Percentiles rank a stretch among this genome's conserved stretches.
Evolutionary conservation across 1,284 basidiomycete genomes (phyloP).

Genomic region (Ustilago crameri): DNA sequence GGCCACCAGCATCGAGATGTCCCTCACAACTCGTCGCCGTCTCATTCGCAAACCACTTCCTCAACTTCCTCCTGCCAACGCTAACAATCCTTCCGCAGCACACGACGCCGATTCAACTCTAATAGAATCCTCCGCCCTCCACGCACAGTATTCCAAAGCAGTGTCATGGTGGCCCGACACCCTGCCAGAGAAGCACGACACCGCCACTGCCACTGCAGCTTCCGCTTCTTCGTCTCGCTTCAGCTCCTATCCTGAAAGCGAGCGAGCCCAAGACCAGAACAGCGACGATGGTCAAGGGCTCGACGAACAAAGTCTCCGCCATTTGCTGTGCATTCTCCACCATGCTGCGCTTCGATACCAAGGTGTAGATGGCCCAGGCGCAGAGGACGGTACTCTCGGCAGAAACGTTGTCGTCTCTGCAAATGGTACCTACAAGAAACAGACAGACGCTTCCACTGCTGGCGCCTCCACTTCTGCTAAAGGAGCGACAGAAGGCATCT

Average conservation of each 20-base stretch:
- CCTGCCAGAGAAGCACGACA: slow-evolving; percentile 21
- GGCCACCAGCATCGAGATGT: slow-evolving; percentile 52
- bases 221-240: background rate
- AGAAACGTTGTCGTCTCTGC: slow-evolving; percentile 25
- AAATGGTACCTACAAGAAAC: slow-evolving; percentile 40
- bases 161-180: slow-evolving; percentile 51
- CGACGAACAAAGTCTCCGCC: slow-evolving; percentile 42
- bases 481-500: slow-evolving; percentile 3
- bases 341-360: slow-evolving; percentile 37
- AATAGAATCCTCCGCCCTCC: slow-evolving; percentile 23
- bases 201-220: background rate
- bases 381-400: slow-evolving; percentile 23
- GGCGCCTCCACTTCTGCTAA: background rate
- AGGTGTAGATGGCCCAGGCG: background rate
- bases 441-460: slow-evolving; percentile 2
- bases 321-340: slow-evolving; percentile 43
- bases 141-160: slow-evolving; percentile 20
- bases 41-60: slow-evolving; percentile 62
- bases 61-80: slow-evolving; percentile 30
- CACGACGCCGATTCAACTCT: slow-evolving; percentile 3
- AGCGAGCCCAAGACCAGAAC: background rate
- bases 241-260: background rate
- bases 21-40: slow-evolving; percentile 52
- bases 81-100: background rate
- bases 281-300: slow-evolving; percentile 28